Conservation (phyloP, 495 filamentous ascomycete genomes). For the Physcia stellaris region DNA sequence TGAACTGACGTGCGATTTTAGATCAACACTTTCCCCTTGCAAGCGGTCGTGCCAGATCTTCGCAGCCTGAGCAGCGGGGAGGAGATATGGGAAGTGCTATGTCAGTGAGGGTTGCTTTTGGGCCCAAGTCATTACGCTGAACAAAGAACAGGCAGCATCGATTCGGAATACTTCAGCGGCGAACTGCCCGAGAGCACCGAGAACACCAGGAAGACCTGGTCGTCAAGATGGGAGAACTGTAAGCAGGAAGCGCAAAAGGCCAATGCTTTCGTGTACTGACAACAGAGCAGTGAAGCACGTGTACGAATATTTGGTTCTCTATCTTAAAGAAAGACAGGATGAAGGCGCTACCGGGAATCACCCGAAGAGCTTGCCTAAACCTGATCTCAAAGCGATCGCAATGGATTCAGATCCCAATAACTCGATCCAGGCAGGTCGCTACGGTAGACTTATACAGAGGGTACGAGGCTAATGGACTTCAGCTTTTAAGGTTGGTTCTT, state of each 20-base stretch:
- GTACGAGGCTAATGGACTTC: constrained; percentile 28
- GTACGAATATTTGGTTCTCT: constrained; percentile 49
- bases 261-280: not conserved
- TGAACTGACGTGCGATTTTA: constrained; percentile 8
- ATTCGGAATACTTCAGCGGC: constrained; percentile 49
- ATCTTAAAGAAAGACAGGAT: constrained; percentile 47
- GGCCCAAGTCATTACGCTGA: constrained; percentile 8
- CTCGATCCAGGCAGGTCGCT: constrained; percentile 6
- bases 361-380: constrained; percentile 34
- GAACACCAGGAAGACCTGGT: constrained; percentile 17
- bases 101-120: not conserved
- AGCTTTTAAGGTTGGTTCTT: constrained; percentile 51
- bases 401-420: constrained; percentile 21
- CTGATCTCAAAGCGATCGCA: constrained; percentile 48
- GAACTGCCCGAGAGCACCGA: constrained; percentile 3
- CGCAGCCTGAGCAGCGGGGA: constrained; percentile 68
- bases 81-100: constrained; percentile 32
- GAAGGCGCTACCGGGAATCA: constrained; percentile 31
- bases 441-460: constrained; percentile 11
- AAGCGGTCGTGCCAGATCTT: constrained; percentile 30
- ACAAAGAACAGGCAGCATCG: constrained; percentile 37
- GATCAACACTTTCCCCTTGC: constrained; percentile 39
- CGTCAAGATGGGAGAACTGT: constrained; percentile 25
- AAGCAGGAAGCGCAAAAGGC: constrained; percentile 3
- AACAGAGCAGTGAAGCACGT: constrained; percentile 41